A percentile compares a stretch with the other conserved stretches of the same genome.
phyloP scores from a whole-genome alignment of 805 yeast species.

The Kodamaea sagamina region DNA sequence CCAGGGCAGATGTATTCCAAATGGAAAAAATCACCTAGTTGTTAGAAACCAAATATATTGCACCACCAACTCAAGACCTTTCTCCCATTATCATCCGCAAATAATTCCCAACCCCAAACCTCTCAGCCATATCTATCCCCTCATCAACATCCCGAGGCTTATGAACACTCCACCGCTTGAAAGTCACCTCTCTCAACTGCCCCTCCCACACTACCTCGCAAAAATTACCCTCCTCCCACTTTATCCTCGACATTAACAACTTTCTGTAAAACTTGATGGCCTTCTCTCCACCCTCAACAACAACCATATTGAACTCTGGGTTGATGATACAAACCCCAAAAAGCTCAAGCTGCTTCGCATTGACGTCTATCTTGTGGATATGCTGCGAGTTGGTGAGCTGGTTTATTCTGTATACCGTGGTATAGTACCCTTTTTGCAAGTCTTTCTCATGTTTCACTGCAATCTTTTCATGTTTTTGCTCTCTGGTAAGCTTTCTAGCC shows the following conservation, averaged over 20 bases:
- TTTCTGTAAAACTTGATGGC: conserved; percentile 63
- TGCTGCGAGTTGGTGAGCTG: conserved; percentile 68
- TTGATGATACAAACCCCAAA: conserved; percentile 61
- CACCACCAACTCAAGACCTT: too few species aligned
- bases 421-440: conserved; percentile 50
- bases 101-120: conserved; percentile 59
- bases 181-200: conserved; percentile 50
- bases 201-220: conserved; percentile 69
- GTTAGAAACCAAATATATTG: too few species aligned
- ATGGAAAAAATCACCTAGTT: too few species aligned
- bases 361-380: conserved; percentile 71
- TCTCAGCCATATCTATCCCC: conserved; percentile 47
- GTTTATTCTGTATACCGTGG: conserved; percentile 61
- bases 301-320: conserved; percentile 53
- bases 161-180: conserved; percentile 70
- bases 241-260: conserved; percentile 59
- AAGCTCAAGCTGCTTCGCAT: conserved; percentile 71
- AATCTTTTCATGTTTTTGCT: conserved; percentile 54
- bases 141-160: conserved; percentile 52
- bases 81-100: too few species aligned
- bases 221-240: conserved; percentile 54
- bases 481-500: conserved; percentile 60
- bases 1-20: too few species aligned
- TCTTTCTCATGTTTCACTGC: conserved; percentile 45
- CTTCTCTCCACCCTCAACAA: conserved; percentile 75